These are phyloP conservation scores for Brasilioporus rufonigricans DNA, from an alignment of 768 basidiomycete species.

Conservation along the genomic window DNA sequence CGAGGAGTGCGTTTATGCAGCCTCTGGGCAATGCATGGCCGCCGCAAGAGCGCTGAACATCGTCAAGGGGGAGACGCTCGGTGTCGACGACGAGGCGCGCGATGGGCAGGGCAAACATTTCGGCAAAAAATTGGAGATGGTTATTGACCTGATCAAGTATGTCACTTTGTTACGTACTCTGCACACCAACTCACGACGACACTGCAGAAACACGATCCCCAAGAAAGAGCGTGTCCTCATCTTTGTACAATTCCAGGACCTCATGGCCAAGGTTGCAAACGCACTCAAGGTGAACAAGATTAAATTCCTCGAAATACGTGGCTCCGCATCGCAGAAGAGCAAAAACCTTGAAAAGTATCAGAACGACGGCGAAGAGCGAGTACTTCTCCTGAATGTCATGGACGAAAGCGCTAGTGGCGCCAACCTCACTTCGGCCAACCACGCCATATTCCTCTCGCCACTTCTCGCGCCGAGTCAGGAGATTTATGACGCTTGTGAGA, in stretches of 20 bases:
- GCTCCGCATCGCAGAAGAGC: slow-evolving; percentile 72
- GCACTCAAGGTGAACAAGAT: slow-evolving; percentile 73
- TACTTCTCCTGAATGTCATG: slow-evolving; percentile 87
- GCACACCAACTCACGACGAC: background rate
- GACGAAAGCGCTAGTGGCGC: slow-evolving; percentile 94
- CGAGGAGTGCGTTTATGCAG: slow-evolving; percentile 79
- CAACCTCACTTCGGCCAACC: slow-evolving; percentile 91
- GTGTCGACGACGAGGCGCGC: slow-evolving; percentile 72
- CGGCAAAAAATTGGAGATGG: slow-evolving; percentile 78
- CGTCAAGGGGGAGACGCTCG: slow-evolving; percentile 74
- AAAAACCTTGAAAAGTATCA: slow-evolving; percentile 87
- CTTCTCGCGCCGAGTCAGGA: slow-evolving; percentile 79
- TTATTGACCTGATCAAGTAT: slow-evolving; percentile 74
- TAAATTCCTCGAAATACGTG: slow-evolving; percentile 77
- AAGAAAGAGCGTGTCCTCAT: slow-evolving; percentile 81
- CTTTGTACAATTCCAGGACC: slow-evolving; percentile 95
- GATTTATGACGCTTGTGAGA: slow-evolving; percentile 81
- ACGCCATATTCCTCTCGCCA: slow-evolving; percentile 93
- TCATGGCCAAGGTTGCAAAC: slow-evolving; percentile 88
- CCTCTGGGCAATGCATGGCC: slow-evolving; percentile 68
- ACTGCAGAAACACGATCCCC: slow-evolving; percentile 60
- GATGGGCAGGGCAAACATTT: slow-evolving; percentile 76
- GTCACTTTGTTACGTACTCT: slow-evolving; percentile 15
- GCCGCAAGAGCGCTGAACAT: slow-evolving; percentile 81
- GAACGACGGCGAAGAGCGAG: slow-evolving; percentile 69